phyloP scores from a whole-genome alignment of 805 yeast genomes.

The Sporopachydermia quercuum region DNA sequence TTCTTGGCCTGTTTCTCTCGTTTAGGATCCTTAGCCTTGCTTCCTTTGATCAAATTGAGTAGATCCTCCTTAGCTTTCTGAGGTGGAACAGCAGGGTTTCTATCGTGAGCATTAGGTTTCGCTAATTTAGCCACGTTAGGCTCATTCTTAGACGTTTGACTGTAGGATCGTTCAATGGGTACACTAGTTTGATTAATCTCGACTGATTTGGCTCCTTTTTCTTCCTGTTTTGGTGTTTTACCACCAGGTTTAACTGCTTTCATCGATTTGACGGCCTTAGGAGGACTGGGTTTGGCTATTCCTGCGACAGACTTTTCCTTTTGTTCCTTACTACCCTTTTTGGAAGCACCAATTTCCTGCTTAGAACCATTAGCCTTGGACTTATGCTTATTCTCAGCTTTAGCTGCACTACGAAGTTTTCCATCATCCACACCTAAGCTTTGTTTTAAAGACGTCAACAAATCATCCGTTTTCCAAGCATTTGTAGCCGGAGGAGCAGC shows the following conservation, averaged over 20 bases:
- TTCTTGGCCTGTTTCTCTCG: neutral
- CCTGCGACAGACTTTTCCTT: conserved; percentile 4
- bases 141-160: conserved; percentile 1
- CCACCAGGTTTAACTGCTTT: no score
- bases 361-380: conserved; percentile 3
- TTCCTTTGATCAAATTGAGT: neutral
- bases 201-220: neutral
- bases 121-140: neutral
- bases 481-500: conserved; percentile 4
- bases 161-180: neutral
- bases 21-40: no score
- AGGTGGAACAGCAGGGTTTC: neutral
- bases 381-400: neutral
- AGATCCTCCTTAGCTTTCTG: neutral
- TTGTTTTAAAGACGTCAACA: conserved; percentile 30
- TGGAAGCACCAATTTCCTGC: conserved; percentile 13
- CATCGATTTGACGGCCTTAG: no score
- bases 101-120: neutral
- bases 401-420: conserved; percentile 4
- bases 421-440: conserved; percentile 8
- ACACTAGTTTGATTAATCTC: neutral
- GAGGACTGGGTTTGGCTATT: neutral
- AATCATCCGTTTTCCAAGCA: conserved; percentile 23
- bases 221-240: neutral
- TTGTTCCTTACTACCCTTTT: conserved; percentile 14